phyloP scores from a whole-genome alignment of 2,329 filamentous ascomycete genomes.

The Cryphonectria parasitica region DNA sequence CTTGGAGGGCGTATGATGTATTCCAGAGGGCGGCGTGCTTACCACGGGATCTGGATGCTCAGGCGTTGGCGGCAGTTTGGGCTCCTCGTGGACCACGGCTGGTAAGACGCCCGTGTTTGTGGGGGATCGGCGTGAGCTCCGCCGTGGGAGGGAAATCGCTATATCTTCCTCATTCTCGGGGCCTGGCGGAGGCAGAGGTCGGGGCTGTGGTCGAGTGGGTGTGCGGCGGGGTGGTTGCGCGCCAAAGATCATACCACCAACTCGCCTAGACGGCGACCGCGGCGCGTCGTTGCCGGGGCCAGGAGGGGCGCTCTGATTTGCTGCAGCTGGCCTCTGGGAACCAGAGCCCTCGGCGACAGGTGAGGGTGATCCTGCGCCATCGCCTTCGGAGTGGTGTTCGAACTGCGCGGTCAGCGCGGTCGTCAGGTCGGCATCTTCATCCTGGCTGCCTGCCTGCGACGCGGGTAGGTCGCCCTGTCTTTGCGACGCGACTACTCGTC shows the following conservation, averaged over 20 bases:
- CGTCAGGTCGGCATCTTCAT: slow-evolving; percentile 23
- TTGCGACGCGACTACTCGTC: slow-evolving; percentile 39
- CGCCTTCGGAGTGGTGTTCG: slow-evolving; percentile 34
- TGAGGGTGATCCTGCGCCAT: slow-evolving; percentile 9
- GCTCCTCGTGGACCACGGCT: slow-evolving; percentile 51
- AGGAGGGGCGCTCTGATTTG: slow-evolving; percentile 29
- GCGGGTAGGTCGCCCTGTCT: slow-evolving; percentile 31
- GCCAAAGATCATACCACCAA: slow-evolving; percentile 36
- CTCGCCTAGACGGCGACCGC: slow-evolving; percentile 36
- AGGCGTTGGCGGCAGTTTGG: slow-evolving; percentile 65
- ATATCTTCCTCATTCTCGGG: slow-evolving; percentile 48
- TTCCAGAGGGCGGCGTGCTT: slow-evolving; percentile 60
- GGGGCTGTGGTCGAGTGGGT: slow-evolving; percentile 47
- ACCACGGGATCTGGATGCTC: slow-evolving; percentile 56
- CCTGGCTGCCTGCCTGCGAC: slow-evolving; percentile 24
- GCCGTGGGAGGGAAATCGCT: slow-evolving; percentile 46
- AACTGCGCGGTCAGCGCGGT: slow-evolving; percentile 37
- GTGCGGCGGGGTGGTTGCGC: slow-evolving; percentile 44
- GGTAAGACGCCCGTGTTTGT: slow-evolving; percentile 40
- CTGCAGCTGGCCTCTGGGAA: slow-evolving; percentile 10
- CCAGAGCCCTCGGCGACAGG: not conserved
- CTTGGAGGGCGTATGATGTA: slow-evolving; percentile 62
- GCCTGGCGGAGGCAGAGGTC: slow-evolving; percentile 51
- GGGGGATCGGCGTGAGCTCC: slow-evolving; percentile 42
- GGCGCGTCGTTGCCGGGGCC: slow-evolving; percentile 27